Evolutionary conservation across 2,329 filamentous ascomycete genomes (phyloP), one percentile per base, ranked within the genome.

Genomic region (Cordyceps fumosorosea): DNA sequence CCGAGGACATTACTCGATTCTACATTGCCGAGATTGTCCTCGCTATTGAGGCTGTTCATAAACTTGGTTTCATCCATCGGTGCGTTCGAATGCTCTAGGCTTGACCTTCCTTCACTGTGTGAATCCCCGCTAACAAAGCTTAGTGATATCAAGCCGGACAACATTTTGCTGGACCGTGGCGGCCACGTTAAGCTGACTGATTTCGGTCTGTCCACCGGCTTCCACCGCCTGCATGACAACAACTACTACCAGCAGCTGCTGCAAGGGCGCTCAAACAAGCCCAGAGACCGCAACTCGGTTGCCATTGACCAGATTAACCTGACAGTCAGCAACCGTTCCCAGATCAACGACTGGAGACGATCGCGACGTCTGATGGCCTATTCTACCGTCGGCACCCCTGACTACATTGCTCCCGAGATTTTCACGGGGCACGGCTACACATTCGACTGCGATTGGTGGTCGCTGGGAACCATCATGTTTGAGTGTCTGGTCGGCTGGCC

Each of bases 381-480:
- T 78, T 98, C 95, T 1, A 98, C 95, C 3, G 95, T 99, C 66
- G 95, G 95, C 66, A 99, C 95, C 1, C 95, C 95, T 11, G 95
- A 99, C 76, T 99, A 99, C 75, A 99, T 99, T 72, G 95, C 95
- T 1, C 95, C 95, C 3, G 95, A 99, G 74, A 98, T 99, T 69
- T 98, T 99, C 76, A 96, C 91, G 53, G 93, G 93, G 20, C 90
- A 96, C 71, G 95, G 95, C 55, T 99, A 99, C 79, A 91, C 91
- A 63, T 96, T 93, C 71, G 89, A 96, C 73, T 99, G 95, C 74
- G 95, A 99, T 80, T 99, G 95, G 95, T 99, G 95, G 95, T 96
- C 91, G 24, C 84, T 99, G 56, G 95, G 95, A 59, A 97, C 95
- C 51, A 99, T 99, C 78, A 98, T 99, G 95, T 99, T 98, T 71